Conservation (phyloP, 2,329 filamentous ascomycete species). For the Ophiostoma angusticollis region DNA sequence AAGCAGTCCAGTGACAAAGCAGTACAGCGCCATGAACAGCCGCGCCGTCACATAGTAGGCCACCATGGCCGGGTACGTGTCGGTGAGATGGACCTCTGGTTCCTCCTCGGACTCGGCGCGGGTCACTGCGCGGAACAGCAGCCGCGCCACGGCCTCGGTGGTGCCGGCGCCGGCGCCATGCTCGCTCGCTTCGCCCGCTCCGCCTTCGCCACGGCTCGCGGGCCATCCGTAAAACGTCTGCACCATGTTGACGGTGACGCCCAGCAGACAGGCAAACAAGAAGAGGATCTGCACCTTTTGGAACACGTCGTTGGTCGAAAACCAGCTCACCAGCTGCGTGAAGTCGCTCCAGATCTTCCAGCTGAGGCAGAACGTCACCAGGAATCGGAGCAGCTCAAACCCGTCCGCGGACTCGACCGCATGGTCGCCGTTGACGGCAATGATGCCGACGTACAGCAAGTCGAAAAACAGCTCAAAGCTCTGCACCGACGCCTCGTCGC, state of each 20-base stretch:
- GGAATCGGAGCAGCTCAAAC: conserved; percentile 43
- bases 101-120: not conserved
- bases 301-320: conserved; percentile 48
- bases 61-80: conserved; percentile 45
- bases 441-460: conserved; percentile 50
- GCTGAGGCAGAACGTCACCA: conserved; percentile 48
- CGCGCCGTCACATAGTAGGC: conserved; percentile 48
- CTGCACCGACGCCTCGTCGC: conserved; percentile 45
- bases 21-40: conserved; percentile 38
- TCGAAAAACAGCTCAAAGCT: conserved; percentile 54
- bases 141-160: not conserved
- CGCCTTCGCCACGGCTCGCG: not conserved
- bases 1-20: conserved; percentile 30
- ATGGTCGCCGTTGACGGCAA: conserved; percentile 50
- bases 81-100: conserved; percentile 14
- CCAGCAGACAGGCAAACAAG: conserved; percentile 46
- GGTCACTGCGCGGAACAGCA: conserved; percentile 1
- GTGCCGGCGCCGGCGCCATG: not conserved
- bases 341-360: conserved; percentile 54
- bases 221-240: conserved; percentile 34
- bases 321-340: conserved; percentile 44
- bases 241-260: conserved; percentile 49
- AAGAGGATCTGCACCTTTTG: conserved; percentile 47
- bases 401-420: conserved; percentile 43
- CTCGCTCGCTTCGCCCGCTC: not conserved